Percentiles rank a stretch among this genome's conserved stretches.
Conservation (phyloP, 2,329 filamentous ascomycete species). For the Fusarium sp. region DNA sequence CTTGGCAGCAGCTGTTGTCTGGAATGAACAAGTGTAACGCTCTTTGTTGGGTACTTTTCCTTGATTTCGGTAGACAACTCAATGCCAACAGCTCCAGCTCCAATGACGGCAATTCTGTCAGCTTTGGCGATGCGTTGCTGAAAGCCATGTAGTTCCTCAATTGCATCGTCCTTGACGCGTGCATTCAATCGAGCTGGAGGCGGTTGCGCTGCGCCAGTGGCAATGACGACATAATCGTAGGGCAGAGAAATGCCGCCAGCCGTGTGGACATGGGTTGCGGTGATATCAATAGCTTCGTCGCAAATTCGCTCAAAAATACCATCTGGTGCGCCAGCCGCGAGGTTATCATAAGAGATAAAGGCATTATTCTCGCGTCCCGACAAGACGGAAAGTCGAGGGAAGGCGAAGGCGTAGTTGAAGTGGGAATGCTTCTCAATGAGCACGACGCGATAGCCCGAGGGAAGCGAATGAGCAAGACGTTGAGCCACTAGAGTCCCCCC, state of each 20-base stretch:
- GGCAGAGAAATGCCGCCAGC: neutral
- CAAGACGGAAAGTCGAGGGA: slow-evolving; percentile 29
- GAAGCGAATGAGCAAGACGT: slow-evolving; percentile 12
- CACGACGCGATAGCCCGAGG: slow-evolving; percentile 27
- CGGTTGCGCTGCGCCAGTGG: slow-evolving; percentile 33
- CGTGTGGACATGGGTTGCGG: neutral
- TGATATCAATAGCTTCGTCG: slow-evolving; percentile 10
- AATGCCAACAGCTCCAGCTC: slow-evolving; percentile 28
- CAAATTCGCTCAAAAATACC: slow-evolving; percentile 20
- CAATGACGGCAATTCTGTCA: slow-evolving; percentile 6
- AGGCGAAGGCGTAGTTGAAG: slow-evolving; percentile 29
- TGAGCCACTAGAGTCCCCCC: slow-evolving; percentile 22
- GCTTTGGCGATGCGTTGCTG: slow-evolving; percentile 16
- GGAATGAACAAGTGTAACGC: slow-evolving; percentile 25
- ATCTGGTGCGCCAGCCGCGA: neutral
- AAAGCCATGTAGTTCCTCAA: slow-evolving; percentile 2
- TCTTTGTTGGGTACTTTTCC: slow-evolving; percentile 9
- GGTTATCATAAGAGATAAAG: slow-evolving; percentile 18
- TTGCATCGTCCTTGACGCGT: neutral
- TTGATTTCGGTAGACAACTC: slow-evolving; percentile 27
- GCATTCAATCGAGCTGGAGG: slow-evolving; percentile 20
- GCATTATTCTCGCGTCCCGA: slow-evolving; percentile 9
- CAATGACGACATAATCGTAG: slow-evolving; percentile 26
- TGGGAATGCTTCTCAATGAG: slow-evolving; percentile 36
- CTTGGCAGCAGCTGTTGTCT: slow-evolving; percentile 20